These are phyloP conservation scores for Tolypocladium inflatum DNA, from an alignment of 2,329 filamentous ascomycete genomes.

Conservation along the genomic window DNA sequence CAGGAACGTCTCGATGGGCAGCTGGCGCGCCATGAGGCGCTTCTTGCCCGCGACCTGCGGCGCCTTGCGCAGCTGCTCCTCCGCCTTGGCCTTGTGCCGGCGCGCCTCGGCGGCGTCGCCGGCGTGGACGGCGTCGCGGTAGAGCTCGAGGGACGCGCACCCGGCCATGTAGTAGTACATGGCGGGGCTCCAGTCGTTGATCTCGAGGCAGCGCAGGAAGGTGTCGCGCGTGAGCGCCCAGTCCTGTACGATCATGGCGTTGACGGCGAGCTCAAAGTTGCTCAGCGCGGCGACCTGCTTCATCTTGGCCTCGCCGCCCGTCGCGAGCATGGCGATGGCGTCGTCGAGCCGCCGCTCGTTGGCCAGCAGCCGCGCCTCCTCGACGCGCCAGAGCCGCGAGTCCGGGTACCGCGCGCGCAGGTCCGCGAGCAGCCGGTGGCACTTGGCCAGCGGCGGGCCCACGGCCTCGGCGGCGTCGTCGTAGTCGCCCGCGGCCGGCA, in stretches of 20 bases:
- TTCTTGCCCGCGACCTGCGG: conserved; percentile 73
- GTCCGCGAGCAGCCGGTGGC: conserved; percentile 55
- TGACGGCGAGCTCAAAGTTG: conserved; percentile 74
- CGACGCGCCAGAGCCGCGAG: conserved; percentile 76
- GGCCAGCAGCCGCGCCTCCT: conserved; percentile 71
- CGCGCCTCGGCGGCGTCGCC: conserved; percentile 35
- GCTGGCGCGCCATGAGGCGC: conserved; percentile 76
- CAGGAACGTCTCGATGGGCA: conserved; percentile 85
- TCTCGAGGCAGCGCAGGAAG: conserved; percentile 65
- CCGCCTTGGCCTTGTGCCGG: conserved; percentile 53
- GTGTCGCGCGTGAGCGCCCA: conserved; percentile 65
- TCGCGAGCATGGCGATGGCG: conserved; percentile 56
- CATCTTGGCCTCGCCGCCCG: conserved; percentile 58
- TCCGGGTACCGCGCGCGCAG: conserved; percentile 76
- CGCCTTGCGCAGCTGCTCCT: conserved; percentile 61
- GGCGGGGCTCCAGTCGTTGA: conserved; percentile 86
- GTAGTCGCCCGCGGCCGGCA: conserved; percentile 50
- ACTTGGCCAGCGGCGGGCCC: conserved; percentile 63
- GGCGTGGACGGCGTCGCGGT: conserved; percentile 48
- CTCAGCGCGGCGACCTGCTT: conserved; percentile 82
- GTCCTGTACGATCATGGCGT: conserved; percentile 68
- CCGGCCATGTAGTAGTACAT: conserved; percentile 87
- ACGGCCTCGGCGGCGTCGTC: conserved; percentile 48
- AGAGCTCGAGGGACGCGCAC: conserved; percentile 69
- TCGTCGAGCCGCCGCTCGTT: conserved; percentile 56